Evolutionary conservation across 2,329 filamentous ascomycete species (phyloP), one percentile per base, ranked within the genome.

Genomic region (Microsporum canis): DNA sequence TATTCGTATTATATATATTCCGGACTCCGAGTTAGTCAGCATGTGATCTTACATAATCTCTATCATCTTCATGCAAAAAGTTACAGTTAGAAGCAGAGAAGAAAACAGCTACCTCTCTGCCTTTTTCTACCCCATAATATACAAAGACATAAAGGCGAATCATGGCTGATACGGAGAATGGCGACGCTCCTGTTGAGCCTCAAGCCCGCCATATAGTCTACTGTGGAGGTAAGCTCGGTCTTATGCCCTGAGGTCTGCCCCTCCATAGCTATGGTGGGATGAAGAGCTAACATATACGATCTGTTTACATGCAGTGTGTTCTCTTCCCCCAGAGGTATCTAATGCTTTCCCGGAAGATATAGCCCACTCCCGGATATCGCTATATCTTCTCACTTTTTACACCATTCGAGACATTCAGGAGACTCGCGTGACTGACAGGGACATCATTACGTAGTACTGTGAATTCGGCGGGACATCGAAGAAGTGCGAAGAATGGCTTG

Each of bases 401-500:
- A 51, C 31, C 59, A 53, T 43, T 17, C 55, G 10, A 58, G 53
- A 12, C 31, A 33, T 41, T 17, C 34, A 53, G 33, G 51, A 14
- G 6, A 12, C 39, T 58, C 56, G 56, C 34, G 36, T 38, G 58
- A 41, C 41, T 31, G 17, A 53, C 34, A 4, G 14, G 51, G 60
- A 49, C 62, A 8, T 0, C 47, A 39, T 41, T 27, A 27, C 75
- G 67, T 77, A 97, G 94, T 99, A 96, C 79, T 99, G 94, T 80
- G 94, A 99, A 78, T 97, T 96, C 76, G 94, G 94, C 71, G 92
- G 91, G 66, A 97, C 91, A 43, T 87, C 88, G 29, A 96, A 91
- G 77, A 99, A 96, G 78, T 99, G 94, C 78, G 88, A 92, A 75
- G 91, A 97, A 74, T 99, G 94, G 94, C 85, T 99, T 23, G 79